These are phyloP conservation scores for Penicillium capsulatum DNA, from an alignment of 2,329 filamentous ascomycete species.

Conservation along the genomic window DNA sequence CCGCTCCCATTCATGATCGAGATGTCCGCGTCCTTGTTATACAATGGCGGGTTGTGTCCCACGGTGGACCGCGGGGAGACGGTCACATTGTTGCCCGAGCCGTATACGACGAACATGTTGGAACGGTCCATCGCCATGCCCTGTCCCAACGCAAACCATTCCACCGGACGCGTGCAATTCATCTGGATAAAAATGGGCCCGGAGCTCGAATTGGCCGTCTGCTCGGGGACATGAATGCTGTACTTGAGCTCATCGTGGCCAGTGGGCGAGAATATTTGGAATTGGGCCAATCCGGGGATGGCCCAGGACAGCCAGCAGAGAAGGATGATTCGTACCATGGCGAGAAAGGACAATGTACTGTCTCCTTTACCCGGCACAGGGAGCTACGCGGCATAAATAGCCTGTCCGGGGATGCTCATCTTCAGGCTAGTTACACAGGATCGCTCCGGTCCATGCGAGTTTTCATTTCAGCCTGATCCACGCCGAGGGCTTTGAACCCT, in stretches of 20 bases:
- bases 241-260: slow-evolving; percentile 29
- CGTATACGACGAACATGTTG: slow-evolving; percentile 59
- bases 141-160: slow-evolving; percentile 56
- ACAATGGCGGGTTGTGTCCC: slow-evolving; percentile 49
- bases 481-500: too few species aligned
- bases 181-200: slow-evolving; percentile 59
- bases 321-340: neutral
- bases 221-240: slow-evolving; percentile 52
- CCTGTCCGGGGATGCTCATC: neutral
- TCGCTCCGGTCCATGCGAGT: too few species aligned
- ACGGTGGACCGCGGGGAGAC: slow-evolving; percentile 52
- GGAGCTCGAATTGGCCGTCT: slow-evolving; percentile 48
- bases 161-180: slow-evolving; percentile 49
- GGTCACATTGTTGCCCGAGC: slow-evolving; percentile 53
- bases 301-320: slow-evolving; percentile 5
- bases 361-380: neutral
- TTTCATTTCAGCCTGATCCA: too few species aligned
- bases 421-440: neutral
- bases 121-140: slow-evolving; percentile 52
- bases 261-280: slow-evolving; percentile 12
- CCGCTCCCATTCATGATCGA: slow-evolving; percentile 59
- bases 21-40: slow-evolving; percentile 45
- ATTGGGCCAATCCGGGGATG: slow-evolving; percentile 11
- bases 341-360: neutral
- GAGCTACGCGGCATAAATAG: neutral